Conservation (phyloP, 2,329 filamentous ascomycete species). For the Cladosporium cucumerinum region DNA sequence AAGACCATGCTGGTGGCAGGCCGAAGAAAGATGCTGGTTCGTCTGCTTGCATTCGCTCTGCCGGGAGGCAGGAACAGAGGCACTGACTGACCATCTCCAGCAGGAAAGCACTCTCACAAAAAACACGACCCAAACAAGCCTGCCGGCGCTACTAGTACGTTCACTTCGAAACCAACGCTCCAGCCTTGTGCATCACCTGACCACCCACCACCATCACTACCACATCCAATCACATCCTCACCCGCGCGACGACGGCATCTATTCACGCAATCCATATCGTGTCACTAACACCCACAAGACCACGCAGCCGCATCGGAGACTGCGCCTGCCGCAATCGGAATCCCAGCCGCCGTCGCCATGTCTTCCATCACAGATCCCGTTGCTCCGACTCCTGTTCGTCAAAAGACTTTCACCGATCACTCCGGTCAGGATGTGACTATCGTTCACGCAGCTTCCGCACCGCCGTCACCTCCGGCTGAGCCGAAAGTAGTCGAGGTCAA, state of each 20-base stretch:
- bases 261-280: neutral
- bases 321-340: neutral
- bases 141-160: neutral
- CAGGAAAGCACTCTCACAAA: slow-evolving; percentile 3
- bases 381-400: neutral
- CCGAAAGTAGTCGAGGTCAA: neutral
- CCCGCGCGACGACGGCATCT: neutral
- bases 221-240: neutral
- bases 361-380: neutral
- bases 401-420: slow-evolving; percentile 10
- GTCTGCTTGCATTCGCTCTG: neutral
- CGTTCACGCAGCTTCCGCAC: neutral
- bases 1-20: neutral
- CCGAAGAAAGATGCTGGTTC: neutral
- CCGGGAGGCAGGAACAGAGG: neutral
- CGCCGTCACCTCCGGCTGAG: neutral
- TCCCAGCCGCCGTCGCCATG: slow-evolving; percentile 7
- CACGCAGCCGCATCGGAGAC: neutral
- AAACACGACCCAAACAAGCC: slow-evolving; percentile 1
- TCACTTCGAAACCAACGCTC: neutral
- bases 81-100: neutral
- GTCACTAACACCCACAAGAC: neutral
- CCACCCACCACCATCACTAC: neutral
- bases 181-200: neutral
- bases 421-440: slow-evolving; percentile 1